These are phyloP conservation scores for Trichoderma semiorbis DNA, from an alignment of 2,329 filamentous ascomycete genomes.

Conservation along the genomic window DNA sequence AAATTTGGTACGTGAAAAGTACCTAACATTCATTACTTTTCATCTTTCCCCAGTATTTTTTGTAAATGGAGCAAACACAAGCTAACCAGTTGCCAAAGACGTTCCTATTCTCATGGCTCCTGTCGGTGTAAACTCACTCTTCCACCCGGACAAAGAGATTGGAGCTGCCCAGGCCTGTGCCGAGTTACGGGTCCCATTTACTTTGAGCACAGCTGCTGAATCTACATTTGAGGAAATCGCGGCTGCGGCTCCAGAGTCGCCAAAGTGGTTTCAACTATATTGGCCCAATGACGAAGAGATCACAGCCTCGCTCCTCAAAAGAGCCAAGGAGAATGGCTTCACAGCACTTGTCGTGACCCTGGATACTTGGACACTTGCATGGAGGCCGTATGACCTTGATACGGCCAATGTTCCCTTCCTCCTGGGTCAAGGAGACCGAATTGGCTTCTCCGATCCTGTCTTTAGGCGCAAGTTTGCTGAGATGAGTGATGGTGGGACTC, in stretches of 20 bases:
- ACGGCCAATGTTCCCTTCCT: slow-evolving; percentile 59
- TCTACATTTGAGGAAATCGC: slow-evolving; percentile 65
- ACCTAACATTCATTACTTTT: not conserved
- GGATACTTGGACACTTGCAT: slow-evolving; percentile 66
- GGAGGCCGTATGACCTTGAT: slow-evolving; percentile 67
- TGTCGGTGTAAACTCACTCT: slow-evolving; percentile 65
- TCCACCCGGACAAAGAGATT: slow-evolving; percentile 62
- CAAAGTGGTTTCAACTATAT: slow-evolving; percentile 72
- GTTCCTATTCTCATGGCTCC: slow-evolving; percentile 57
- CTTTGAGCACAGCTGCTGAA: slow-evolving; percentile 62
- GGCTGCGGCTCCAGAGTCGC: slow-evolving; percentile 51
- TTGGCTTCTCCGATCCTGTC: slow-evolving; percentile 65
- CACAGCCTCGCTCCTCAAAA: slow-evolving; percentile 58
- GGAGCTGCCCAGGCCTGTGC: slow-evolving; percentile 62
- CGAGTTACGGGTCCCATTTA: slow-evolving; percentile 60
- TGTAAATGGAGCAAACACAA: not conserved
- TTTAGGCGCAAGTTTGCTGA: slow-evolving; percentile 41
- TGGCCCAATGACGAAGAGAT: slow-evolving; percentile 66
- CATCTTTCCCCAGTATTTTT: not conserved
- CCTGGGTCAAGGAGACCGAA: slow-evolving; percentile 53
- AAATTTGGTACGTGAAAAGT: slow-evolving; percentile 36
- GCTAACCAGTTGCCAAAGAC: slow-evolving; percentile 27
- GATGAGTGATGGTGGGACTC: slow-evolving; percentile 41
- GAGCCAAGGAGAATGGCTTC: slow-evolving; percentile 61
- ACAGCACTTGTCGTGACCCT: slow-evolving; percentile 67